Evolutionary conservation across 2,329 filamentous ascomycete genomes (phyloP).

Genomic region (Penicillium sp.): DNA sequence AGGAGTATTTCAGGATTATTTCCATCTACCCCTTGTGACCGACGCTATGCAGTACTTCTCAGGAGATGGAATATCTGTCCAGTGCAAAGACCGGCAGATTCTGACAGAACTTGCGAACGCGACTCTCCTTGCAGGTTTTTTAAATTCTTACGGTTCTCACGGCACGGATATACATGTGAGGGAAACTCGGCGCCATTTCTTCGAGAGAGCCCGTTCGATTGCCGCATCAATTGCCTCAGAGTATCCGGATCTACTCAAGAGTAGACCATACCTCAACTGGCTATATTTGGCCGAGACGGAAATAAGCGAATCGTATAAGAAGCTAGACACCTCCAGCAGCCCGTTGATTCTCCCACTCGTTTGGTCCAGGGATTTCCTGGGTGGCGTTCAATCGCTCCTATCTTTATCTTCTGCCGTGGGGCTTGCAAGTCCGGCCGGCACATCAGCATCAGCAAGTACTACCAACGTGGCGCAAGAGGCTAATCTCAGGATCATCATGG

Average conservation of each 20-base stretch:
- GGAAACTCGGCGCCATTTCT: neutral
- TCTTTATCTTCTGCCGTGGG: neutral
- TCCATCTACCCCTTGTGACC: neutral
- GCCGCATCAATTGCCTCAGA: neutral
- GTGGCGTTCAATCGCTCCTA: neutral
- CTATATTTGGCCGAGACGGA: neutral
- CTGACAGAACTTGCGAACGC: neutral
- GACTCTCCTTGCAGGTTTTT: neutral
- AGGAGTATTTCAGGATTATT: neutral
- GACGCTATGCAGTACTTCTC: neutral
- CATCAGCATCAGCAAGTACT: neutral
- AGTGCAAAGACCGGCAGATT: neutral
- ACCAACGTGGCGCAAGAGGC: neutral
- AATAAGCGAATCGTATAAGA: neutral
- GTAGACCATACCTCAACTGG: neutral
- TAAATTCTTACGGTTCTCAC: neutral
- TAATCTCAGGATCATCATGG: neutral
- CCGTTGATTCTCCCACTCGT: neutral
- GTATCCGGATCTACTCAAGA: neutral
- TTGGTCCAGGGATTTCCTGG: neutral
- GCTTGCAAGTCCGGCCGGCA: neutral
- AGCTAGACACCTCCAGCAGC: neutral
- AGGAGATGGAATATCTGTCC: neutral
- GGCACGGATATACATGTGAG: neutral
- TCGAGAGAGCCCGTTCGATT: neutral